Conservation (phyloP, 257 asterid species). For the Primulina eburnea region DNA sequence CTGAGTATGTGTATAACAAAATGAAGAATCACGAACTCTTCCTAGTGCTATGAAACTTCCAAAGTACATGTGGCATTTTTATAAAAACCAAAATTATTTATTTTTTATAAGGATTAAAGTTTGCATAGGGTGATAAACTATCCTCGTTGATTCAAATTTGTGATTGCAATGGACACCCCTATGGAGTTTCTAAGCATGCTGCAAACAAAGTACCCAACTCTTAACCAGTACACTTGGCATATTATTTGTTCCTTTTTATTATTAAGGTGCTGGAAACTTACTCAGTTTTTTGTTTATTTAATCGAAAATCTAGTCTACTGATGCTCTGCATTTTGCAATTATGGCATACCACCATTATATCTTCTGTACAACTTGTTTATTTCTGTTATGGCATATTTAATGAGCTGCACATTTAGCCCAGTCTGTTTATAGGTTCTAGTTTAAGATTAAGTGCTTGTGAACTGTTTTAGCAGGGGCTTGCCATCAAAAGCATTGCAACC, state of each 20-base stretch:
- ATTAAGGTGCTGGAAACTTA: not conserved
- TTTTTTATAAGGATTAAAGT: not conserved
- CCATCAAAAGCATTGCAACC: not conserved
- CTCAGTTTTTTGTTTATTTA: not conserved
- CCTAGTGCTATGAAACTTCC: slow-evolving; percentile 13
- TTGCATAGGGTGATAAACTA: no score
- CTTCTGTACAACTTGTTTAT: not conserved
- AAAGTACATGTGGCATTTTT: not conserved
- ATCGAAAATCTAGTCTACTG: slow-evolving; percentile 16
- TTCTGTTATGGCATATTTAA: not conserved
- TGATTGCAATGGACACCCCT: not conserved
- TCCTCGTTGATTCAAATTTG: not conserved
- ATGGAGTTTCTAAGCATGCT: not conserved
- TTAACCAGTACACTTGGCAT: not conserved
- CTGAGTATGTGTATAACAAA: not conserved
- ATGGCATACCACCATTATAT: not conserved
- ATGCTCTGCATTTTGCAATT: not conserved
- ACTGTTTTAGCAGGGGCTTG: not conserved
- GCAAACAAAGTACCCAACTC: not conserved
- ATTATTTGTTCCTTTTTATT: not conserved
- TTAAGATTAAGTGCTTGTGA: not conserved
- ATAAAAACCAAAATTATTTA: not conserved
- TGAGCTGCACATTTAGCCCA: not conserved
- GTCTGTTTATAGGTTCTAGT: not conserved
- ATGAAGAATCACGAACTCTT: not conserved